phyloP scores from a whole-genome alignment of 768 basidiomycete genomes.

The Candolleomyces efflorescens region DNA sequence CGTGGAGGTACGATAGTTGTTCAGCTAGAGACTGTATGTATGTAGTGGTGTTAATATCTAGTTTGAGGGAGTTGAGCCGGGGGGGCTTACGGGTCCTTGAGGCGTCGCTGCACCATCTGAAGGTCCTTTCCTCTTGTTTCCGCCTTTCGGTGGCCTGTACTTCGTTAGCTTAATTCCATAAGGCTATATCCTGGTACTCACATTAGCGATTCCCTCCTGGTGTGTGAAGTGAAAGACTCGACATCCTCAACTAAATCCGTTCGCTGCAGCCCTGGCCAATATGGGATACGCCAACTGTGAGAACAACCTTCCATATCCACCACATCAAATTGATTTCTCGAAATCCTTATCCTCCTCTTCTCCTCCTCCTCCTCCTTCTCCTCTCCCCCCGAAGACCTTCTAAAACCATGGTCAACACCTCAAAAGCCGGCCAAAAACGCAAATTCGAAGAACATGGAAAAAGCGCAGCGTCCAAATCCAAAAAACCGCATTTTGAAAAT shows the following conservation, averaged over 20 bases:
- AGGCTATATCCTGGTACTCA: slow-evolving; percentile 1
- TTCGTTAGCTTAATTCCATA: neutral
- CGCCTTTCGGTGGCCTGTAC: slow-evolving; percentile 43
- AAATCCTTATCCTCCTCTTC: no score
- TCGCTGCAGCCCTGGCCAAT: no score
- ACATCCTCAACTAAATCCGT: no score
- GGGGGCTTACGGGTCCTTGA: slow-evolving; percentile 32
- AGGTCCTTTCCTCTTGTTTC: slow-evolving; percentile 35
- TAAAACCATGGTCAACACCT: slow-evolving; percentile 31
- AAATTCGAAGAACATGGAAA: slow-evolving; percentile 38
- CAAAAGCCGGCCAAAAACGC: slow-evolving; percentile 45
- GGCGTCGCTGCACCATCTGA: slow-evolving; percentile 44
- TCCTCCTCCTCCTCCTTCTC: no score
- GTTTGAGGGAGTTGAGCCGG: neutral
- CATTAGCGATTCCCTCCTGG: neutral
- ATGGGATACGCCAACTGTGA: no score
- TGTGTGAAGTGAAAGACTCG: no score
- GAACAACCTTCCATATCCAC: no score
- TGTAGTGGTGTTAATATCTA: neutral
- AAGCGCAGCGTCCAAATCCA: slow-evolving; percentile 49
- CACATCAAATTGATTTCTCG: no score
- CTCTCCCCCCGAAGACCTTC: no score
- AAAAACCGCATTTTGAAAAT: slow-evolving; percentile 35
- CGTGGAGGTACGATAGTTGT: slow-evolving; percentile 67
- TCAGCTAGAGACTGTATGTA: slow-evolving; percentile 59